phyloP scores from a whole-genome alignment of 768 basidiomycete genomes.

The Leccinum boreale region DNA sequence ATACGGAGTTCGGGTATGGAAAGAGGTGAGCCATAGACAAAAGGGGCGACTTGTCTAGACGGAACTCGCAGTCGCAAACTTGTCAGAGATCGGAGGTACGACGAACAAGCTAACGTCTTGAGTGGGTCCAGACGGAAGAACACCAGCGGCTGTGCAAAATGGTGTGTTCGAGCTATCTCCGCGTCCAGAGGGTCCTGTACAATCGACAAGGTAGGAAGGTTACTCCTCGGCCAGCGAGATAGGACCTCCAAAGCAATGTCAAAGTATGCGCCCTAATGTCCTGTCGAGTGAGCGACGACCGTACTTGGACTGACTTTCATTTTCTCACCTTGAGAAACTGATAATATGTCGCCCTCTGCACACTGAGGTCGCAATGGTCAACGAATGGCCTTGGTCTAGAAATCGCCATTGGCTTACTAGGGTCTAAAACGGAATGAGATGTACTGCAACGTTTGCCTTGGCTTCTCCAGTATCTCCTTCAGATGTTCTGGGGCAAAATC shows the following conservation, averaged over 20 bases:
- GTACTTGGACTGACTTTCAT: background rate
- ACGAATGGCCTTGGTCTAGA: background rate
- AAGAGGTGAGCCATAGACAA: conserved; percentile 31
- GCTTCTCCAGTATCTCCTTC: conserved; percentile 58
- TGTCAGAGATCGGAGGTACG: conserved; percentile 41
- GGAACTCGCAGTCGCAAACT: conserved; percentile 73
- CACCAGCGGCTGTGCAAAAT: conserved; percentile 85
- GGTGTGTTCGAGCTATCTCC: conserved; percentile 30
- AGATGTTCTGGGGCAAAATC: conserved; percentile 79
- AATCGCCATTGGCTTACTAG: conserved; percentile 51
- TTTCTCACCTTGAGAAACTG: conserved; percentile 67
- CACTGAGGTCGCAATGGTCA: conserved; percentile 32
- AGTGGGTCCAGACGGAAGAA: conserved; percentile 72
- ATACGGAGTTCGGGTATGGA: conserved; percentile 47
- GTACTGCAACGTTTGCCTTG: conserved; percentile 43
- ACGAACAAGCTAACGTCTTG: conserved; percentile 42
- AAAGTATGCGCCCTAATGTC: conserved; percentile 71
- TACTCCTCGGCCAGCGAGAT: conserved; percentile 53
- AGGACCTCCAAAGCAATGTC: conserved; percentile 66
- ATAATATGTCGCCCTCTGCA: conserved; percentile 72
- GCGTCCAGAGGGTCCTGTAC: conserved; percentile 61
- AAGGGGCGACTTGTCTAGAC: conserved; percentile 50
- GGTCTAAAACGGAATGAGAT: conserved; percentile 77
- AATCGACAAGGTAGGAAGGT: conserved; percentile 52
- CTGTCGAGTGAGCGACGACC: background rate